A percentile compares a stretch with the other conserved stretches of the same genome.
phyloP scores from a whole-genome alignment of 139 green algal genomes.

The Mychonastes homosphaera region DNA sequence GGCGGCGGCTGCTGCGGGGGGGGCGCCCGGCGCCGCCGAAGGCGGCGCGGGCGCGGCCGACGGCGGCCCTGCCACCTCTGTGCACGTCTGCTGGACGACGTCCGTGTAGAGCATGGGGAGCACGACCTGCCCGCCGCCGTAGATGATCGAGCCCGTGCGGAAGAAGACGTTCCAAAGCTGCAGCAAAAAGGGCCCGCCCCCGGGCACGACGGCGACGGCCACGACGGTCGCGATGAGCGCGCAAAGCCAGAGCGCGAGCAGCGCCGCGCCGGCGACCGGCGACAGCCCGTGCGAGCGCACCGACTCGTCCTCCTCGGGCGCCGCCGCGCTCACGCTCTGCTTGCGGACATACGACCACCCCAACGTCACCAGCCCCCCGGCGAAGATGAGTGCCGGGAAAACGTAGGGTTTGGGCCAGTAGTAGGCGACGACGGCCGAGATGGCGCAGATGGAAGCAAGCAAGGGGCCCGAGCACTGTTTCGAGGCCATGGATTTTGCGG shows the following conservation, averaged over 20 bases:
- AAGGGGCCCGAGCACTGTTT: slow-evolving; percentile 51
- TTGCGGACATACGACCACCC: slow-evolving; percentile 24
- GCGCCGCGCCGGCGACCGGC: slow-evolving; percentile 30
- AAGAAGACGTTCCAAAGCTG: slow-evolving; percentile 56
- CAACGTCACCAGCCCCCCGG: slow-evolving; percentile 56
- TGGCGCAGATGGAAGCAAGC: slow-evolving; percentile 22
- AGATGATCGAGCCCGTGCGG: slow-evolving; percentile 81
- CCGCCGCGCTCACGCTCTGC: slow-evolving; percentile 10
- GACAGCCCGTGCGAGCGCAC: slow-evolving; percentile 54
- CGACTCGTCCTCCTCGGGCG: slow-evolving; percentile 11
- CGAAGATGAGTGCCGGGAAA: slow-evolving; percentile 62
- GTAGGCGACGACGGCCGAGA: slow-evolving; percentile 49
- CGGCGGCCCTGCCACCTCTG: too few relatives aligned
- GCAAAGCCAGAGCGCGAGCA: slow-evolving; percentile 47
- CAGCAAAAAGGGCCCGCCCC: slow-evolving; percentile 8
- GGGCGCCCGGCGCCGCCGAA: too few relatives aligned
- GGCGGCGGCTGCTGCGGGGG: too few relatives aligned
- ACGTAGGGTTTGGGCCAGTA: slow-evolving; percentile 48
- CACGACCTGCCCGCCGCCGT: slow-evolving; percentile 87
- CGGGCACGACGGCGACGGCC: slow-evolving; percentile 1
- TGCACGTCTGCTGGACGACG: slow-evolving; percentile 48
- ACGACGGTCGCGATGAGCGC: slow-evolving; percentile 40
- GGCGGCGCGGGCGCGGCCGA: too few relatives aligned
- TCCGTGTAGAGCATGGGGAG: slow-evolving; percentile 77
- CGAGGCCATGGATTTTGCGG: slow-evolving; percentile 50